Evolutionary conservation across 139 green algal genomes (phyloP), one percentile per base, ranked within the genome.

Genomic region (Chlorella ohadii): DNA sequence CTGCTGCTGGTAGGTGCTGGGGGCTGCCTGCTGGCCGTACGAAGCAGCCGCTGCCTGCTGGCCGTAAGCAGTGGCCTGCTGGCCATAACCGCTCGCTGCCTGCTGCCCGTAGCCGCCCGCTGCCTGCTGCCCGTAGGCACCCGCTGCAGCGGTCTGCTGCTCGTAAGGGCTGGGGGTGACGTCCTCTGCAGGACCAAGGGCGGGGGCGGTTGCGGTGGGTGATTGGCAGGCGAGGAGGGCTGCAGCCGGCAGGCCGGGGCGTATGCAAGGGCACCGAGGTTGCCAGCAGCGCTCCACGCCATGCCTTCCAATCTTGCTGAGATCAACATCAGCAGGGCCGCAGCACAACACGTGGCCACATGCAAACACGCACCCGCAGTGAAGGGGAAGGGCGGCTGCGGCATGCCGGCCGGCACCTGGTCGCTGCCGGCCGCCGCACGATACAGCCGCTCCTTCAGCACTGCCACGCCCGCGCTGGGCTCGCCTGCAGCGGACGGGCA

Each of bases 401-500:
- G 34, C 19, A 87, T 73, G 39, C 74, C 74, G n/a, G 67, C 27
- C 28, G 89, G 80, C 65, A 91, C 44, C 65, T 87, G 88, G 22
- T 79, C 36, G 11, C 57, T 72, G 15, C 56, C 75, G 6, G 57
- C 57, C 28, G 56, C 77, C 68, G 17, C 87, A 87, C 92, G 92
- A 87, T 94, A 97, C 81, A 99, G 95, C 68, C 97, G 92, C 79
- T 99, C 95, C 72, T 89, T 90, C 47, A 99, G 90, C 28, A 93
- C 87, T 19, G 92, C 90, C 65, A 95, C 88, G 16, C 83, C 82
- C 15, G 85, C 89, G 64, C 89, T 91, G 4, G 93, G 91, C 22
- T 96, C 93, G 3, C 90, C 93, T 51, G 80, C 63, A 66, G 6
- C 22, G 19, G 23, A 68, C 12, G n/a, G 28, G 28, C 25, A 31